These are phyloP conservation scores for Ormosia emarginata DNA, from an alignment of 306 rosid genomes.

Conservation along the genomic window DNA sequence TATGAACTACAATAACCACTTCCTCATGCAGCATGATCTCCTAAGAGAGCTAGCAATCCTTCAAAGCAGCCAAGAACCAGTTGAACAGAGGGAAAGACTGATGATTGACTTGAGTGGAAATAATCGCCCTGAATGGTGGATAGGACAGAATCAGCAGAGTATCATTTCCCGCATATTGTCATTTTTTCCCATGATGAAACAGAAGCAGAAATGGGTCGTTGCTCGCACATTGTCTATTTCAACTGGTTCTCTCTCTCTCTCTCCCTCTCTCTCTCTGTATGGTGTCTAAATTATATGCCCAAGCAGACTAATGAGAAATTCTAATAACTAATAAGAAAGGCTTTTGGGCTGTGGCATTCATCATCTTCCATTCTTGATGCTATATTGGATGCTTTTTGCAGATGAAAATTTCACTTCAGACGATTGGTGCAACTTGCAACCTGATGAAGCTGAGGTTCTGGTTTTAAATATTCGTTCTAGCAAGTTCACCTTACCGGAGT, in stretches of 20 bases:
- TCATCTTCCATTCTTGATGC: not conserved
- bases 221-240: slow-evolving; percentile 56
- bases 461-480: slow-evolving; percentile 40
- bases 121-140: slow-evolving; percentile 45
- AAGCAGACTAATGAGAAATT: not conserved
- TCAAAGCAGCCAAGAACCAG: slow-evolving; percentile 23
- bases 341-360: not conserved
- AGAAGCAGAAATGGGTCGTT: not conserved
- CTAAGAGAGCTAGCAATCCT: slow-evolving; percentile 59
- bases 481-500: slow-evolving; percentile 38
- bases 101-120: slow-evolving; percentile 34
- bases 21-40: slow-evolving; percentile 49
- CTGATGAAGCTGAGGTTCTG: slow-evolving; percentile 45
- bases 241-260: slow-evolving; percentile 39
- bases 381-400: slow-evolving; percentile 30
- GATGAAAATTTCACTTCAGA: slow-evolving; percentile 41
- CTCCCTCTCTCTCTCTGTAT: not conserved
- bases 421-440: slow-evolving; percentile 32
- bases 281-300: not conserved
- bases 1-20: slow-evolving; percentile 45
- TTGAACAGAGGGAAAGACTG: slow-evolving; percentile 39
- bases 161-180: slow-evolving; percentile 34
- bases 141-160: slow-evolving; percentile 21
- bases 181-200: slow-evolving; percentile 20
- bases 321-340: not conserved